Evolutionary conservation across 2,329 filamentous ascomycete species (phyloP).

Genomic region (Colletotrichum viniferum): DNA sequence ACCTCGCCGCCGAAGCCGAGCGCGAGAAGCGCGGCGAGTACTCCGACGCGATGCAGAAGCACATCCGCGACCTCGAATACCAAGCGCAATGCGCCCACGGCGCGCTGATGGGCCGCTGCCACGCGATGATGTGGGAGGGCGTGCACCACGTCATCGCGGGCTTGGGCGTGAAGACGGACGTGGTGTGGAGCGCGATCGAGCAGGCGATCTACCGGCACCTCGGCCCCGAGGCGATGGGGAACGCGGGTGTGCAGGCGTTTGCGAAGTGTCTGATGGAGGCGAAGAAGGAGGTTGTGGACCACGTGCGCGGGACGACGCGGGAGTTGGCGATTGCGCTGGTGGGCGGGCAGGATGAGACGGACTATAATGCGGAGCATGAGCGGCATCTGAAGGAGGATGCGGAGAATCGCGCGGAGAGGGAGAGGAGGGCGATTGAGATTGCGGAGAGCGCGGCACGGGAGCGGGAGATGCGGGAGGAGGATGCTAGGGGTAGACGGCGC

Average conservation of each 20-base stretch:
- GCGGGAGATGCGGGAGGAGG: background rate
- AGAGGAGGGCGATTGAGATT: background rate
- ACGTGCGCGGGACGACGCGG: background rate
- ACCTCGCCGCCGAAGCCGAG: background rate
- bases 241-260: background rate
- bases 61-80: background rate
- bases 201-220: background rate
- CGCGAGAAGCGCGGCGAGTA: background rate
- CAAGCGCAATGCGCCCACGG: background rate
- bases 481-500: background rate
- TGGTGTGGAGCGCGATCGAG: constrained; percentile 6
- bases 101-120: background rate
- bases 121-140: constrained; percentile 6
- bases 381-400: background rate
- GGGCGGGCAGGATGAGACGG: background rate
- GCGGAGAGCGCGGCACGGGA: background rate
- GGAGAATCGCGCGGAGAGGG: background rate
- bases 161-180: background rate
- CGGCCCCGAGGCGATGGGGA: background rate
- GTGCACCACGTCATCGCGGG: background rate
- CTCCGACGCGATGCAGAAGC: background rate
- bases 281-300: background rate
- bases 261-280: background rate
- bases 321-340: constrained; percentile 11
- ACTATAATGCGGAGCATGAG: background rate